Percentiles rank a stretch among this genome's conserved stretches.
Conservation (phyloP, 805 yeast species). For the Yarrowia sp. region DNA sequence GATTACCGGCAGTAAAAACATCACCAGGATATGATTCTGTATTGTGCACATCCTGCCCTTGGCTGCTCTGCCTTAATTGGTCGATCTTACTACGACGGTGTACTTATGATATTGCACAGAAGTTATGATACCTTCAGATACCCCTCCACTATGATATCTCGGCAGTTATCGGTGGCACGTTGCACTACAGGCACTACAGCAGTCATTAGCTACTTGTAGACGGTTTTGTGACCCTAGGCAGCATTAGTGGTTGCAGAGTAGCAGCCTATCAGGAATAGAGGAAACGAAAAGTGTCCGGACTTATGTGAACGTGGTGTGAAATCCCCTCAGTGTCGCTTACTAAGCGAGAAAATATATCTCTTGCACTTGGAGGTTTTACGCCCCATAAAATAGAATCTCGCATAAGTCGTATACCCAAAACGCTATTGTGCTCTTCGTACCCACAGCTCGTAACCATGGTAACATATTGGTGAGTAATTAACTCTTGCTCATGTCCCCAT, state of each 20-base stretch:
- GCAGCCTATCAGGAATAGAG: not conserved
- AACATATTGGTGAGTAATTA: not conserved
- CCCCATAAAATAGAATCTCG: not conserved
- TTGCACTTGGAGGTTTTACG: too few species aligned
- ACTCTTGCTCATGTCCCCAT: not conserved
- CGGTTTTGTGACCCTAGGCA: not conserved
- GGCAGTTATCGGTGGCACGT: slow-evolving; percentile 1
- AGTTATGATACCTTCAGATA: too few species aligned
- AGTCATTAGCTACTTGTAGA: not conserved
- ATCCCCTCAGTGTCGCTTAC: too few species aligned
- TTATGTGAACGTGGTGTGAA: not conserved
- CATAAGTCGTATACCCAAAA: not conserved
- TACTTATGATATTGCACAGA: too few species aligned
- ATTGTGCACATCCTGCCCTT: too few species aligned
- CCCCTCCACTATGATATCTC: not conserved
- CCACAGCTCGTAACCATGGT: not conserved
- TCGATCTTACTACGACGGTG: too few species aligned
- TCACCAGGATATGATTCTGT: too few species aligned
- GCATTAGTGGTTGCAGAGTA: not conserved
- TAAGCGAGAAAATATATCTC: too few species aligned
- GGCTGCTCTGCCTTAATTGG: too few species aligned
- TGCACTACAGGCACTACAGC: not conserved
- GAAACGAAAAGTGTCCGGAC: not conserved
- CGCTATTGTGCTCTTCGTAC: not conserved
- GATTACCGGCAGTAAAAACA: too few species aligned